Percentiles rank a stretch among this genome's conserved stretches.
phyloP scores from a whole-genome alignment of 176 grass and related monocot species.

The Luzula sylvatica region DNA sequence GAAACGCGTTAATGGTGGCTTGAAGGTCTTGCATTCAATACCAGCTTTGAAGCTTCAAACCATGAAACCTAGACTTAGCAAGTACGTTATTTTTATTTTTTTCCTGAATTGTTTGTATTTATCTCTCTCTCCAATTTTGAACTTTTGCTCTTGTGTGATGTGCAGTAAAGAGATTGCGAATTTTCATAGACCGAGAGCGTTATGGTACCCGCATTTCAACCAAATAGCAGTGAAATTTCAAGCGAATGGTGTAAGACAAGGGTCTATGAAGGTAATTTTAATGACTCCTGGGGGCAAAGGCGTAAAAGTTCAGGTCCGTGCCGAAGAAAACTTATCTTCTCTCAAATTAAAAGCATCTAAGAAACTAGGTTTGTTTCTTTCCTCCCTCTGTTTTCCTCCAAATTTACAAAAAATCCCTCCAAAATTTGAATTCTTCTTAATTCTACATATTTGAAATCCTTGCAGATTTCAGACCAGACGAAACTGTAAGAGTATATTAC shows the following conservation, averaged over 20 bases:
- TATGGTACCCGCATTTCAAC: conserved; percentile 91
- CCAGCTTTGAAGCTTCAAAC: conserved; percentile 87
- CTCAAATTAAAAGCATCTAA: conserved; percentile 85
- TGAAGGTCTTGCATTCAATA: conserved; percentile 82
- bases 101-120: background rate
- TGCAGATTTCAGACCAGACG: conserved; percentile 69
- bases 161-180: conserved; percentile 87
- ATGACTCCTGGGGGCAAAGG: conserved; percentile 81
- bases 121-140: conserved; percentile 9
- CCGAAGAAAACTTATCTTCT: conserved; percentile 62
- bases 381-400: conserved; percentile 2
- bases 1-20: conserved; percentile 54
- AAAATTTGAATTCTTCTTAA: background rate
- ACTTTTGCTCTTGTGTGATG: conserved; percentile 12
- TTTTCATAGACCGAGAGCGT: conserved; percentile 87
- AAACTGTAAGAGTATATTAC: conserved; percentile 68
- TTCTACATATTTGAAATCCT: conserved; percentile 6
- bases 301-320: conserved; percentile 62
- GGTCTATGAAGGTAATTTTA: conserved; percentile 67
- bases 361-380: conserved; percentile 59
- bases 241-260: conserved; percentile 43
- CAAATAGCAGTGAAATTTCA: conserved; percentile 52
- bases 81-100: conserved; percentile 32
- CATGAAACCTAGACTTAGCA: conserved; percentile 79
- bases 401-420: too few species aligned